Conservation (phyloP, 805 yeast genomes). For the Blastobotrys peoriensis region DNA sequence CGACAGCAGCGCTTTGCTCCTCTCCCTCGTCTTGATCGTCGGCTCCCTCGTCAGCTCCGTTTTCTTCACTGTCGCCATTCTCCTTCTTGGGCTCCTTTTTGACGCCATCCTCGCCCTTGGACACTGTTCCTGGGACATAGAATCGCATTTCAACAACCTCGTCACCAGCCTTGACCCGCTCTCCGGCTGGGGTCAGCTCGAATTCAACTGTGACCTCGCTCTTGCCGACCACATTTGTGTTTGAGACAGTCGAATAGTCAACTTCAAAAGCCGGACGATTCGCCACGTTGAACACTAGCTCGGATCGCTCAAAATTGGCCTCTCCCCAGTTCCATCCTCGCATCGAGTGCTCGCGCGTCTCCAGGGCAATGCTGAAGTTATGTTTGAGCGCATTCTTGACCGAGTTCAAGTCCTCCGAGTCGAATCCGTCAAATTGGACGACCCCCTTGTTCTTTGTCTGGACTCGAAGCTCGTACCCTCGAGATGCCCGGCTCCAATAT, state of each 20-base stretch:
- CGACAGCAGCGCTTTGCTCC: constrained; percentile 68
- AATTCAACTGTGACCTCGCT: constrained; percentile 91
- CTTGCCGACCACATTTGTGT: constrained; percentile 85
- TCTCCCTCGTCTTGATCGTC: constrained; percentile 34
- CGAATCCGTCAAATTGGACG: constrained; percentile 87
- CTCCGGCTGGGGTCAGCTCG: constrained; percentile 47
- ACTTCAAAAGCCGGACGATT: constrained; percentile 89
- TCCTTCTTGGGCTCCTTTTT: constrained; percentile 26
- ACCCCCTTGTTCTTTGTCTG: constrained; percentile 87
- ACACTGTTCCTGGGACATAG: constrained; percentile 81
- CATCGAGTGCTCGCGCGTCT: constrained; percentile 81
- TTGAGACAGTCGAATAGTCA: constrained; percentile 73
- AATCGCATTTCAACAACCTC: constrained; percentile 93
- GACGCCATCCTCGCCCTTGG: constrained; percentile 35
- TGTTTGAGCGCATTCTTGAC: constrained; percentile 79
- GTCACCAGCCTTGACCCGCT: constrained; percentile 72
- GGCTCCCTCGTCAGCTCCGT: constrained; percentile 31
- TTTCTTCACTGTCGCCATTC: constrained; percentile 21
- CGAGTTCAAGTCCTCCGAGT: constrained; percentile 67
- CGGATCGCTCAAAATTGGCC: constrained; percentile 86
- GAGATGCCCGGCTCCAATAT: constrained; percentile 88
- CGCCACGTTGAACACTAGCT: constrained; percentile 76
- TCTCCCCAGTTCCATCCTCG: constrained; percentile 99
- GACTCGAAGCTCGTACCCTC: constrained; percentile 84
- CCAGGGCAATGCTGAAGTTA: constrained; percentile 66